Percentiles rank a stretch among this genome's conserved stretches.
Evolutionary conservation across 495 filamentous ascomycete genomes (phyloP).

Genomic region (Poronia punctata): DNA sequence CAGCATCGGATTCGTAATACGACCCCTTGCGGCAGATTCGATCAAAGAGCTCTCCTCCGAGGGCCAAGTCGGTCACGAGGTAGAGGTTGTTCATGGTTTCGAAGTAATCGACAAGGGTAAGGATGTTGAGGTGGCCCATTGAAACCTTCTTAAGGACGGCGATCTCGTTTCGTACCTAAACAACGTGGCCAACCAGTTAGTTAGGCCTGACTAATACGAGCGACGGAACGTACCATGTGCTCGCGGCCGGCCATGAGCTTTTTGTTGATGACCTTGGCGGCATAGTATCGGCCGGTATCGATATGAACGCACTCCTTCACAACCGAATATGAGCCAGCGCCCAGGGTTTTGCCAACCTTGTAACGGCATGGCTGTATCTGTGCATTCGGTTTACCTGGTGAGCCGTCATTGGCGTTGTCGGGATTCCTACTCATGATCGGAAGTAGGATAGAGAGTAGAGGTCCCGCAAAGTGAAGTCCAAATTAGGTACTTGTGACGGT

Average conservation of each 20-base stretch:
- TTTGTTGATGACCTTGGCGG: slow-evolving; percentile 99
- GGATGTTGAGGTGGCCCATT: slow-evolving; percentile 96
- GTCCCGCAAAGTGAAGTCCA: no score
- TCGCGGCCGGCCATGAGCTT: slow-evolving; percentile 93
- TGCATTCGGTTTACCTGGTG: slow-evolving; percentile 26
- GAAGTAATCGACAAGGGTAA: slow-evolving; percentile 97
- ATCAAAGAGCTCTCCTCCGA: slow-evolving; percentile 95
- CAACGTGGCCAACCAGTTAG: slow-evolving; percentile 5
- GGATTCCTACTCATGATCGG: slow-evolving; percentile 26
- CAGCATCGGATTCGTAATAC: slow-evolving; percentile 96
- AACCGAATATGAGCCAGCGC: slow-evolving; percentile 93
- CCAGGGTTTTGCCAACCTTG: slow-evolving; percentile 97
- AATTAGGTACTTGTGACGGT: no score
- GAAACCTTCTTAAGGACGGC: slow-evolving; percentile 93
- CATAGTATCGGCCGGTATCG: slow-evolving; percentile 96
- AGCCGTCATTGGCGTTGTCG: slow-evolving; percentile 20
- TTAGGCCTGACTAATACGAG: not conserved
- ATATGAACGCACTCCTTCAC: slow-evolving; percentile 99
- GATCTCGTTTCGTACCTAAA: slow-evolving; percentile 93
- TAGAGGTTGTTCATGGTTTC: slow-evolving; percentile 99
- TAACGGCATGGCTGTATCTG: slow-evolving; percentile 62
- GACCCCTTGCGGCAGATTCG: slow-evolving; percentile 96
- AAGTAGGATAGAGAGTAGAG: no score
- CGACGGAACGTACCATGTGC: slow-evolving; percentile 72
- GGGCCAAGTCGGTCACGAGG: slow-evolving; percentile 91